Percentiles rank a stretch among this genome's conserved stretches.
phyloP scores from a whole-genome alignment of 345 rosid genomes.

The Gossypium raimondii region DNA sequence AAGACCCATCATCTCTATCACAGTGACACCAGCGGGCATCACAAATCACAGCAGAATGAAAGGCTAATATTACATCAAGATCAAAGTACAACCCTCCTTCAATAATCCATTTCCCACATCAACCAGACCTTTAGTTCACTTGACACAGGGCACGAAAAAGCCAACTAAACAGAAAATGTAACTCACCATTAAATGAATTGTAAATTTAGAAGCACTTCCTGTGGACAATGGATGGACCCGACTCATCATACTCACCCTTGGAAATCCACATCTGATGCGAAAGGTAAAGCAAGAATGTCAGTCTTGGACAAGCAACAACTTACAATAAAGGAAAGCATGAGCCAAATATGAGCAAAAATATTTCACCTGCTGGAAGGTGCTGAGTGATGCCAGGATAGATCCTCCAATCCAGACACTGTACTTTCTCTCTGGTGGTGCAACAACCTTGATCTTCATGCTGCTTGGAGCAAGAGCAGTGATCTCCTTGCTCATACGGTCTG shows the following conservation, averaged over 20 bases:
- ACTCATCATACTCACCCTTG: constrained; percentile 59
- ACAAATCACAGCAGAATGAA: neutral
- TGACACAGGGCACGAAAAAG: constrained; percentile 36
- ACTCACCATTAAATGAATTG: constrained; percentile 39
- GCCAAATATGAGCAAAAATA: neutral
- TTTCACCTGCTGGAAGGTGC: constrained; percentile 71
- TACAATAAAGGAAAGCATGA: neutral
- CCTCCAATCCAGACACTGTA: constrained; percentile 75
- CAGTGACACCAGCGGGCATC: constrained; percentile 4
- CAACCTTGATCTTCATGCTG: constrained; percentile 28
- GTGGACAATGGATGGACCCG: constrained; percentile 63
- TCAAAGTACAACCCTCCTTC: too few species aligned
- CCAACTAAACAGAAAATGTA: constrained; percentile 37
- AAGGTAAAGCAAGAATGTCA: constrained; percentile 6
- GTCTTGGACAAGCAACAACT: neutral
- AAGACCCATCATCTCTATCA: constrained; percentile 17
- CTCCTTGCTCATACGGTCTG: constrained; percentile 75
- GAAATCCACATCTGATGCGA: constrained; percentile 55
- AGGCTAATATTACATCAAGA: too few species aligned
- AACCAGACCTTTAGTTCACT: constrained; percentile 35
- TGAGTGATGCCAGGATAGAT: constrained; percentile 69
- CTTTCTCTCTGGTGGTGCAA: constrained; percentile 26
- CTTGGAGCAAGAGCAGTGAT: constrained; percentile 46
- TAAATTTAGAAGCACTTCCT: constrained; percentile 51
- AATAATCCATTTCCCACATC: constrained; percentile 20